Evolutionary conservation across 78 protist genomes (phyloP), one percentile per base, ranked within the genome.

Genomic region (Diacronema lutheri): DNA sequence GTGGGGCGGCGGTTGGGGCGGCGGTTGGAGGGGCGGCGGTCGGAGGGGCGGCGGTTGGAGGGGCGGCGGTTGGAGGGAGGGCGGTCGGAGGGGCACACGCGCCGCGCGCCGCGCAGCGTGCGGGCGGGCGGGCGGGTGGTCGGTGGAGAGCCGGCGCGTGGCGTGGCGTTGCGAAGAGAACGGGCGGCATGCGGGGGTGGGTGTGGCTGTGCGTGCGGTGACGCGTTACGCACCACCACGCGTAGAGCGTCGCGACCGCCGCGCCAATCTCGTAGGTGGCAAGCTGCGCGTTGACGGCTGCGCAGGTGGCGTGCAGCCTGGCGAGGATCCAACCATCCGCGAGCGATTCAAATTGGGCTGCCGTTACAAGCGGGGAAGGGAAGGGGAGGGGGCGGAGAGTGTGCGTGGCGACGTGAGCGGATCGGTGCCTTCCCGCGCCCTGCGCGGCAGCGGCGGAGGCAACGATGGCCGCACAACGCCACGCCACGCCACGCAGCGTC

Each of bases 221-320:
- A 78, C 83, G 57, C 71, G 41, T 61, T 38, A 74, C 85, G 64
- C 38, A 81, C 41, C 74, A 81, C 50, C 50, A 81, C 64, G 44
- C 19, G 29, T 81, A 38, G 65, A 81, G n/a, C 31, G 79, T 0
- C 23, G 25, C 37, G 13, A 56, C 79, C 7, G 79, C 79, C 12
- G 33, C 38, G 13, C 60, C 79, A 1, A 44, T 10, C n/a, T 38
- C 56, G 4, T 44, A 29, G 23, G 6, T 16, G 14, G 6, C 14
- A 13, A 72, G 60, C 38, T 72, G 56, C 61, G n/a, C 55, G 10
- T 56, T 25, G 13, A 72, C 79, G 20, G 13, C 55, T 1, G 9
- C 14, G 57, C 20, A 69, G 50, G 3, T 57, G 55, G 41, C 41
- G 84, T 25, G 55, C 81, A 29, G 44, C n/a, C 81, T 37, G 25